These are phyloP conservation scores for Yamadazyma trypodendri DNA, from an alignment of 1,139 yeast species.

Conservation along the genomic window DNA sequence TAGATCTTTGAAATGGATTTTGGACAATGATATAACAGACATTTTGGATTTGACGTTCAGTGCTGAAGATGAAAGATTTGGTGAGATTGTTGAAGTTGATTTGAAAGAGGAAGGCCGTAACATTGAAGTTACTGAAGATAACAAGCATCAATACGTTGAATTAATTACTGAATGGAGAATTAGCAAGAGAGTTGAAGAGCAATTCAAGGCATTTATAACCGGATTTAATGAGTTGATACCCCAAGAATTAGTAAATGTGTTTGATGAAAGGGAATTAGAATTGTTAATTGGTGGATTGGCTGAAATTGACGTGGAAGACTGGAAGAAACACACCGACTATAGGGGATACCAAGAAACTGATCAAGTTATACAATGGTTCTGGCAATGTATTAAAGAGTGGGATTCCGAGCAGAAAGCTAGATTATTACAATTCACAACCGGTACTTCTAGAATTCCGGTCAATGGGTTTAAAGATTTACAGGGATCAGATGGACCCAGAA, in stretches of 20 bases:
- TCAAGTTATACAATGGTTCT: constrained; percentile 97
- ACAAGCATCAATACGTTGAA: constrained; percentile 94
- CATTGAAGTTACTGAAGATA: constrained; percentile 89
- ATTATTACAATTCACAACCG: constrained; percentile 93
- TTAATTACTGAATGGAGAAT: constrained; percentile 96
- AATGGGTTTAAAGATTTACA: constrained; percentile 98
- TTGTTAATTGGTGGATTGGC: constrained; percentile 96
- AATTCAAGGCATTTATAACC: constrained; percentile 91
- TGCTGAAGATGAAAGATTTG: constrained; percentile 95
- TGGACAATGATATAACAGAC: constrained; percentile 86
- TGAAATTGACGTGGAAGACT: constrained; percentile 95
- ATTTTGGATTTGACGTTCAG: constrained; percentile 86
- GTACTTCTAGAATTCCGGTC: constrained; percentile 98
- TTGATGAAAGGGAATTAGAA: constrained; percentile 96
- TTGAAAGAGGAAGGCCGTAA: constrained; percentile 85
- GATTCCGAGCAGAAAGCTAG: constrained; percentile 96
- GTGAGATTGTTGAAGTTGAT: constrained; percentile 87
- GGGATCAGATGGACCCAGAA: constrained; percentile 98
- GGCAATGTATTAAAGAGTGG: constrained; percentile 93
- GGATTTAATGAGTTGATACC: constrained; percentile 98
- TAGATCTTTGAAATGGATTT: constrained; percentile 91
- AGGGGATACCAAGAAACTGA: constrained; percentile 96
- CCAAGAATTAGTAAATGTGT: constrained; percentile 91
- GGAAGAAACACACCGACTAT: constrained; percentile 98
- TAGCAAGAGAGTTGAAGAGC: constrained; percentile 88